Base-by-base conservation (phyloP, 768 basidiomycete genomes). In the Tulasnella sp. region DNA sequence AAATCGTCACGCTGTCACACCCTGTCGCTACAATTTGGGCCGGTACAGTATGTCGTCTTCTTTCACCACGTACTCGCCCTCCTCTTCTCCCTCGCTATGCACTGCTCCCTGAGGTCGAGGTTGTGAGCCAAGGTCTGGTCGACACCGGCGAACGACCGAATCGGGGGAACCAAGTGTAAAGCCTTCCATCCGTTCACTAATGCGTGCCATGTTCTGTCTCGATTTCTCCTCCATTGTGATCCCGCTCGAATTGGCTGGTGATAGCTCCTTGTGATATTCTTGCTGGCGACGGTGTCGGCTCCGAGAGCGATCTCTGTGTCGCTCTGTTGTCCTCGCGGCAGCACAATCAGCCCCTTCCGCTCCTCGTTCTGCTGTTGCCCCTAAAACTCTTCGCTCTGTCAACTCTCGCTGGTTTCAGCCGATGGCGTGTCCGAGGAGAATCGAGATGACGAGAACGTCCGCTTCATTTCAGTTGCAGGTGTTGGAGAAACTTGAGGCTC, bases 1-100 rank as follows among this genome's bases (percentile, higher is more conserved):
- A 39, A 39, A 5, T 39, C 39, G 39, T 39, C 39, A 39, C 39
- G 39, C 39, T 39, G 39, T 39, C 39, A 39, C 39, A 39, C 39
- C 39, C 39, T 12, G 39, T 39, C 39, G 39, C 39, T 39, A 39
- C 12, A 39, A 6, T 39, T 39, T 6, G 6, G 5, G 39, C 39
- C 39, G 39, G 39, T 39, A 39, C 39, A 39, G 39, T 39, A 72
- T 37, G 42, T 72, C 38, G 15, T 72, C 71, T 19, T 39, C 42
- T 12, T 2, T 29, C 6, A 40, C 42, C 9, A 31, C 42, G 38
- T 42, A 72, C 71, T 72, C 71, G 14, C 71, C 71, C 42, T 72
- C 71, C 12, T 72, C 71, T 25, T 72, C 71, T 34, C 71, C 71
- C 39, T 72, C 71, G 71, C 71, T 72, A 25, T 40, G 42, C 29